Evolutionary conservation across 2,329 filamentous ascomycete genomes (phyloP), one percentile per base, ranked within the genome.

Genomic region (Daldinia eschscholtzii): DNA sequence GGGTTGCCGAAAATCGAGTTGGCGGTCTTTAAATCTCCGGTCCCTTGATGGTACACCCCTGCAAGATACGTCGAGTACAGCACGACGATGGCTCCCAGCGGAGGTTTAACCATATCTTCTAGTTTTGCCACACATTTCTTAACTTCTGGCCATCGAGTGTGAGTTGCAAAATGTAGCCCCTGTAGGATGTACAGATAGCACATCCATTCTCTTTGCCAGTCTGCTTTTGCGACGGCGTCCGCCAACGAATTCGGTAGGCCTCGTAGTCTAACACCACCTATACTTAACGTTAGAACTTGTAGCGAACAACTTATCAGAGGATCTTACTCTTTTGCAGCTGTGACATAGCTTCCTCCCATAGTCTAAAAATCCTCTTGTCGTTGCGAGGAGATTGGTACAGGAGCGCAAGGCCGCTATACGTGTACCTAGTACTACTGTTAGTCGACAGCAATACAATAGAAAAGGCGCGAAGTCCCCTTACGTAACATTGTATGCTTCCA

Each of bases 31-130:
- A 96, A 84, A 70, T 93, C 86, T 15, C 93, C 94, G 4, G 86
- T 90, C 18, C 91, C 92, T 81, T 98, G 95, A 59, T 89, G 84
- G 73, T 93, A 91, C 6, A 92, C 87, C 0, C 92, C 94, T 0
- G 86, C 84, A 18, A 97, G 87, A 79, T 98, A 98, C 48, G 88
- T 82, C 6, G 88, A 84, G 50, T 92, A 83, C 37, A 88, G 81
- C 26, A 79, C 78, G 39, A 89, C 84, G 1, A 83, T 83, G 70
- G 76, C 81, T 76, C 82, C 83, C 68, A 74, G 81, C 68, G 77
- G 79, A 35, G 79, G 79, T 50, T 76, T 77, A 56, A 83, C 78
- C 37, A 84, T 81, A 59, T 76, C 79, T 58, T 86, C 83, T 12
- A 92, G 80, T 50, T 85, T 83, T 12, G 84, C 80, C 18, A 93